Evolutionary conservation across 768 basidiomycete genomes (phyloP).

Genomic region (Boletus eberwhitei): DNA sequence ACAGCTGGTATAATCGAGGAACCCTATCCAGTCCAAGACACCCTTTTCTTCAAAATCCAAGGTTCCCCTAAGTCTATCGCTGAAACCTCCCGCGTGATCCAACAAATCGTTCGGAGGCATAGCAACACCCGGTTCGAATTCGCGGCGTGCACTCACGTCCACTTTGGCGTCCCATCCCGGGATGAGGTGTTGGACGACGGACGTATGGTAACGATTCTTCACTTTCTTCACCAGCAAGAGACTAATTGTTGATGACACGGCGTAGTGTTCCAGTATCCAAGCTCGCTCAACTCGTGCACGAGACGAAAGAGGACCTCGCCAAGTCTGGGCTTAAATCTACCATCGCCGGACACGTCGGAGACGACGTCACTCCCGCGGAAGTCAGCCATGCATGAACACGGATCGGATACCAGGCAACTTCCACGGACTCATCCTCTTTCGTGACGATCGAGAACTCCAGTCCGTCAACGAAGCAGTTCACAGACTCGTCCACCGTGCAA

Average conservation of each 20-base stretch:
- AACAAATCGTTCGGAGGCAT: conserved; percentile 62
- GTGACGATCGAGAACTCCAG: conserved; percentile 54
- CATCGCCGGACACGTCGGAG: conserved; percentile 79
- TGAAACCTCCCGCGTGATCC: conserved; percentile 55
- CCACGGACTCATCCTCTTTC: conserved; percentile 53
- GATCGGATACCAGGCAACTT: conserved; percentile 38
- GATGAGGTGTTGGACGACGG: conserved; percentile 76
- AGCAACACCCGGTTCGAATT: conserved; percentile 68
- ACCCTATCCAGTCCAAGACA: conserved; percentile 69
- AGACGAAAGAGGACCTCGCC: conserved; percentile 76
- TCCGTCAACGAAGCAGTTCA: conserved; percentile 59
- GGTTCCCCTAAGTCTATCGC: conserved; percentile 61
- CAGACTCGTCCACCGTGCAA: no score
- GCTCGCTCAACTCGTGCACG: conserved; percentile 65
- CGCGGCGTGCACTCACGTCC: conserved; percentile 67
- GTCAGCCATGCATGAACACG: background rate
- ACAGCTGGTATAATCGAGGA: conserved; percentile 54
- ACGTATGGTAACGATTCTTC: conserved; percentile 65
- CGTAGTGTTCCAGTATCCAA: conserved; percentile 65
- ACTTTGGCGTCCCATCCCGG: conserved; percentile 64
- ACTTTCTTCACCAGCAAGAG: background rate
- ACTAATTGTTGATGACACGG: background rate
- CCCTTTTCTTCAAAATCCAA: conserved; percentile 90
- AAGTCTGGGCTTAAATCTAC: conserved; percentile 57
- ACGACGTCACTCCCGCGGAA: conserved; percentile 44